Evolutionary conservation across 768 basidiomycete species (phyloP).

Genomic region (Rhodocollybia butyracea): DNA sequence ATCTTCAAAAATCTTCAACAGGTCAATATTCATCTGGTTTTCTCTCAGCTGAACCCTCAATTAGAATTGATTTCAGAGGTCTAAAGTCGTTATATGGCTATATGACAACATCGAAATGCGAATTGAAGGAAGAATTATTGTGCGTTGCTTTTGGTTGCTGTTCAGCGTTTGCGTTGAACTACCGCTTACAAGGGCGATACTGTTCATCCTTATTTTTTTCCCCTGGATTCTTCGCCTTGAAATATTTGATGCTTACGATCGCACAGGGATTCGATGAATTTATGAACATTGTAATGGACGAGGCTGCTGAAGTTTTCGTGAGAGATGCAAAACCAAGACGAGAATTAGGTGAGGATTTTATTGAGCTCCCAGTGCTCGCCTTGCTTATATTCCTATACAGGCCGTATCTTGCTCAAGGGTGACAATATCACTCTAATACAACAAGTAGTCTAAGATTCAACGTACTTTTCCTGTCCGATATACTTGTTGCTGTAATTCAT

Average conservation of each 20-base stretch:
- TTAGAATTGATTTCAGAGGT: slow-evolving; percentile 47
- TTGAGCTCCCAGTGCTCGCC: background rate
- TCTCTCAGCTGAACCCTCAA: slow-evolving; percentile 13
- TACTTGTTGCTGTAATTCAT: slow-evolving; percentile 1
- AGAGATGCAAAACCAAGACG: slow-evolving; percentile 84
- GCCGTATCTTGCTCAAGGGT: slow-evolving; percentile 93
- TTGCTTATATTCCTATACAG: slow-evolving; percentile 34
- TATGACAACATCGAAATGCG: slow-evolving; percentile 97
- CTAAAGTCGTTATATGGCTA: slow-evolving; percentile 89
- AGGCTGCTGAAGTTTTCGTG: slow-evolving; percentile 88
- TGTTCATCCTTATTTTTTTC: slow-evolving; percentile 7
- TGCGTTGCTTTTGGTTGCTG: slow-evolving; percentile 43
- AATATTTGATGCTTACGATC: slow-evolving; percentile 19
- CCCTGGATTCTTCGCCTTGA: background rate
- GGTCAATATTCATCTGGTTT: slow-evolving; percentile 31
- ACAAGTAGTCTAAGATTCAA: slow-evolving; percentile 38
- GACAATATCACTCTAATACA: slow-evolving; percentile 99
- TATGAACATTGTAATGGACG: slow-evolving; percentile 97
- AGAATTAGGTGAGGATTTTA: slow-evolving; percentile 65
- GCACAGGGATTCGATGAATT: slow-evolving; percentile 98
- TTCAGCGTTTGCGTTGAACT: slow-evolving; percentile 34
- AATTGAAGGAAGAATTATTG: slow-evolving; percentile 93
- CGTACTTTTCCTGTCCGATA: background rate
- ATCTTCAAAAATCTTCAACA: slow-evolving; percentile 98
- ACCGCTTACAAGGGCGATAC: slow-evolving; percentile 30